Percentiles rank a stretch among this genome's conserved stretches.
phyloP scores from a whole-genome alignment of 2,329 filamentous ascomycete species.

The Penicillium oxalicum region DNA sequence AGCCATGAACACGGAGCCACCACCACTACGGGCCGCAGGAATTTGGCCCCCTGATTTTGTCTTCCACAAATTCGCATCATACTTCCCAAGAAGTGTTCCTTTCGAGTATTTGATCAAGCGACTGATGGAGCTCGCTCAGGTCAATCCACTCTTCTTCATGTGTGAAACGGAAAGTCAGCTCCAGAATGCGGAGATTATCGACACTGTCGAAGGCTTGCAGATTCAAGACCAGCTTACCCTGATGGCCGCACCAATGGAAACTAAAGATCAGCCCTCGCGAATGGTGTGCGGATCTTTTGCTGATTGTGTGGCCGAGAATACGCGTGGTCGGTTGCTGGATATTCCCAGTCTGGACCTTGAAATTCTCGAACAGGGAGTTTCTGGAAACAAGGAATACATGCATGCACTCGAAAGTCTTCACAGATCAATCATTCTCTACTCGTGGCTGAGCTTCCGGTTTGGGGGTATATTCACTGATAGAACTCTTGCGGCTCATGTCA shows the following conservation, averaged over 20 bases:
- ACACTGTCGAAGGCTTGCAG: constrained; percentile 60
- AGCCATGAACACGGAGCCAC: constrained; percentile 59
- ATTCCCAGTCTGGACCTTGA: constrained; percentile 67
- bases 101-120: constrained; percentile 77
- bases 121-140: constrained; percentile 61
- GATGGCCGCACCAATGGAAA: constrained; percentile 61
- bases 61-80: constrained; percentile 69
- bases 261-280: constrained; percentile 42
- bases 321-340: constrained; percentile 63
- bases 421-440: constrained; percentile 73
- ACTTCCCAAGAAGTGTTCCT: constrained; percentile 74
- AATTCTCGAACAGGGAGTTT: constrained; percentile 56
- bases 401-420: constrained; percentile 69
- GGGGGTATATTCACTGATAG: constrained; percentile 72
- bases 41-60: constrained; percentile 66
- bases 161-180: constrained; percentile 60
- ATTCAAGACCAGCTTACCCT: constrained; percentile 71
- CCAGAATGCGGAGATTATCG: constrained; percentile 66
- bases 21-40: constrained; percentile 64
- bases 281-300: constrained; percentile 60
- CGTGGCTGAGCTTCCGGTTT: constrained; percentile 91
- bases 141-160: constrained; percentile 64
- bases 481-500: constrained; percentile 70
- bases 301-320: constrained; percentile 61
- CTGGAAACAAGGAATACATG: constrained; percentile 53